Evolutionary conservation across 2,329 filamentous ascomycete species (phyloP), one percentile per base, ranked within the genome.

Genomic region (Fusarium multiceps): DNA sequence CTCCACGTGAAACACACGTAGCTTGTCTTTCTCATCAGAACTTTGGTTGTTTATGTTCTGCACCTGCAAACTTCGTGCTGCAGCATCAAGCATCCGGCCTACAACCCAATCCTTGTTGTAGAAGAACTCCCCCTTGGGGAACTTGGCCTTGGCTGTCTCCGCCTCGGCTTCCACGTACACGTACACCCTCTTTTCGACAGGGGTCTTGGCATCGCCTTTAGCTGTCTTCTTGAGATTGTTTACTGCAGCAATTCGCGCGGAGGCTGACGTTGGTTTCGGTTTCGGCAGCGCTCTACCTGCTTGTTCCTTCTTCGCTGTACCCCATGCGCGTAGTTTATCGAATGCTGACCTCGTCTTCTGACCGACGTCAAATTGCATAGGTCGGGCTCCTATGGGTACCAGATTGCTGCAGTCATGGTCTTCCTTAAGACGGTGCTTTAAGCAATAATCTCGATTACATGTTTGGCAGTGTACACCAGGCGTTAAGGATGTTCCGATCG

Each of bases 1-100:
- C 77, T 99, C 94, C 1, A 99, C 93, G 78, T 98, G 94, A 76
- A 97, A 99, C 0, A 99, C 89, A 11, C 96, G 84, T 70, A 99
- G 79, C 79, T 92, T 92, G 63, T 94, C 90, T 77, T 92, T 90
- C 82, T 97, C 93, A 14, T 90, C 87, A 4, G 86, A 87, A 1
- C 89, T 90, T 72, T 91, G 86, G 74, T 97, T 97, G 76, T 97
- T 97, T 68, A 95, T 80, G 72, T 97, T 97, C 75, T 92, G 87
- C 11, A 97, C 89, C 81, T 95, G 92, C 63, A 97, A 78, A 59
- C 87, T 87, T 79, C 88, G 90, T 0, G 93, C 93, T 18, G 93
- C 93, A 7, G 90, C 87, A 77, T 97, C 93, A 55, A 97, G 81
- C 21, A 96, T 85, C 49, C 93, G 84, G 0, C 96, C 96, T 2